Percentiles rank a stretch among this genome's conserved stretches.
Conservation (phyloP, 257 asterid species). For the Galeopsis tetrahit region DNA sequence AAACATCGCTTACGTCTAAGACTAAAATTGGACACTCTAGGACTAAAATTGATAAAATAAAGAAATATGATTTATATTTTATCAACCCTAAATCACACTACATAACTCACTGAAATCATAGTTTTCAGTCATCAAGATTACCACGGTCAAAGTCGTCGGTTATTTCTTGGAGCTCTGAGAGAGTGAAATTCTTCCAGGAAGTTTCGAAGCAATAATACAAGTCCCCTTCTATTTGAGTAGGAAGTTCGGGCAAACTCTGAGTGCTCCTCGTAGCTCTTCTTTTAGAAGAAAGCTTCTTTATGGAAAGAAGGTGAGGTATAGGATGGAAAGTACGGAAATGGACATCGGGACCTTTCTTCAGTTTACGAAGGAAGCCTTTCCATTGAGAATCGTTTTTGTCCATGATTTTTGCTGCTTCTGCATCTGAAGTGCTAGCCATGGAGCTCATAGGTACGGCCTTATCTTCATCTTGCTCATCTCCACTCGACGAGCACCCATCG, state of each 20-base stretch:
- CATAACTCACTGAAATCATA: background rate
- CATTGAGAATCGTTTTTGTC: conserved; percentile 65
- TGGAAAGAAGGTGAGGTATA: conserved; percentile 75
- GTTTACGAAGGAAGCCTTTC: conserved; percentile 81
- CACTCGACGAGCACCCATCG: conserved; percentile 46
- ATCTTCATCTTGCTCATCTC: conserved; percentile 46
- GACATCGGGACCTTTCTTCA: conserved; percentile 67
- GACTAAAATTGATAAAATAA: no score
- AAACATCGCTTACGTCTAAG: no score
- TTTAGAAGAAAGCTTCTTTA: conserved; percentile 68
- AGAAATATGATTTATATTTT: no score
- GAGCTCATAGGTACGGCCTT: conserved; percentile 44
- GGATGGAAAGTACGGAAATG: conserved; percentile 71
- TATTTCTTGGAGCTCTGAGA: conserved; percentile 68
- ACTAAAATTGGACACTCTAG: no score
- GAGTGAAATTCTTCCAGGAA: conserved; percentile 84
- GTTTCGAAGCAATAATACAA: conserved; percentile 71
- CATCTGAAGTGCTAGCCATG: conserved; percentile 48
- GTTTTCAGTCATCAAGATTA: conserved; percentile 32
- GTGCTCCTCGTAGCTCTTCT: conserved; percentile 49
- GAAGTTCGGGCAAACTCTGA: conserved; percentile 60
- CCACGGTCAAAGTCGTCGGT: conserved; percentile 76
- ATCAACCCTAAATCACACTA: no score
- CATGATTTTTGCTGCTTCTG: conserved; percentile 36
- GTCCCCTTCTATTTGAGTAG: conserved; percentile 62